Evolutionary conservation across 352 stramenopile species (phyloP).

Genomic region (Globisporangium splendens): DNA sequence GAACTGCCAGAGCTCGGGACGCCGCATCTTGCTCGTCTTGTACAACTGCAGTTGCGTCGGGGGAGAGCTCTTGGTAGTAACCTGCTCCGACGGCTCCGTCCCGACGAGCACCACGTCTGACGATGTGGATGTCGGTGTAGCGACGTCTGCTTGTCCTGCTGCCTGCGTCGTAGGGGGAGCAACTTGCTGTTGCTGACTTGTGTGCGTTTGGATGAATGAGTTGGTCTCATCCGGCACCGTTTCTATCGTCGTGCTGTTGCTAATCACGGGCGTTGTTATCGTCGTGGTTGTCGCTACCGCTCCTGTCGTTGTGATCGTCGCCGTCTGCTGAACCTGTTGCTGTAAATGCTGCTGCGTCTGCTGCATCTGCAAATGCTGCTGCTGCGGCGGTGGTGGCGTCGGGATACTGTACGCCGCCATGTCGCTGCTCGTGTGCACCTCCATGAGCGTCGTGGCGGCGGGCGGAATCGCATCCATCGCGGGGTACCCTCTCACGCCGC

Average conservation of each 20-base stretch:
- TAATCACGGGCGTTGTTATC: neutral
- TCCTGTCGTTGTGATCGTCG: constrained; percentile 10
- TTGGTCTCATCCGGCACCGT: too few relatives aligned
- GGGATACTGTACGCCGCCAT: constrained; percentile 2
- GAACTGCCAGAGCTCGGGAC: constrained; percentile 55
- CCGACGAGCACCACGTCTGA: too few relatives aligned
- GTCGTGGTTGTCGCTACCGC: constrained; percentile 4
- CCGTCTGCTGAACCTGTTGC: constrained; percentile 17
- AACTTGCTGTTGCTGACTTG: too few relatives aligned
- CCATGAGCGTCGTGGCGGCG: constrained; percentile 4
- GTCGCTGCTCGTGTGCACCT: constrained; percentile 4
- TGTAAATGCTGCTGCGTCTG: constrained; percentile 15
- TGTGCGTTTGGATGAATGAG: too few relatives aligned
- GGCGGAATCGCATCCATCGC: constrained; percentile 7
- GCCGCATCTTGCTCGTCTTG: constrained; percentile 56
- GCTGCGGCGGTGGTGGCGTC: neutral
- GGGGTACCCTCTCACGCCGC: constrained; percentile 1
- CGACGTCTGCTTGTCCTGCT: too few relatives aligned
- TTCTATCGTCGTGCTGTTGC: constrained; percentile 1
- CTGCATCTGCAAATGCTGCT: neutral
- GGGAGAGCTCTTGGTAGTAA: neutral
- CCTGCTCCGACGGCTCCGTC: neutral
- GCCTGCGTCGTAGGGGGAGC: too few relatives aligned
- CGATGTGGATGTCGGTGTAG: too few relatives aligned
- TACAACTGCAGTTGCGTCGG: constrained; percentile 35